Conservation (phyloP, 2,329 filamentous ascomycete species). For the Xylaria sp. region DNA sequence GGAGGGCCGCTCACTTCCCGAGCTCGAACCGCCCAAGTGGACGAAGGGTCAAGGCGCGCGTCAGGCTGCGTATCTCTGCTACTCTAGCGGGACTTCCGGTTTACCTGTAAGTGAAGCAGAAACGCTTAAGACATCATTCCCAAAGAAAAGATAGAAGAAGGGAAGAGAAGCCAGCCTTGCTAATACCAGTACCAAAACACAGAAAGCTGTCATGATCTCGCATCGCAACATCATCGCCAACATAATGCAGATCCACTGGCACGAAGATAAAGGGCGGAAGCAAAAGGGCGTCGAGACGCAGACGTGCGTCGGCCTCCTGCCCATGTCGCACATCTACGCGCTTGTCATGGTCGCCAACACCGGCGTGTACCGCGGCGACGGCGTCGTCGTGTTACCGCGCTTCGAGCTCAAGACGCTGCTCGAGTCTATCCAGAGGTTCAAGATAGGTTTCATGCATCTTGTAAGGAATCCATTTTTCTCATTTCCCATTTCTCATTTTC, state of each 20-base stretch:
- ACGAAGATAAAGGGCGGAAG: conserved; percentile 42
- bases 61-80: conserved; percentile 73
- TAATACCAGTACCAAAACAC: not conserved
- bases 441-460: conserved; percentile 69
- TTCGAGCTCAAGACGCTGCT: conserved; percentile 73
- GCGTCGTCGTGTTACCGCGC: conserved; percentile 71
- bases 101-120: conserved; percentile 58
- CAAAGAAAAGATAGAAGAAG: no score
- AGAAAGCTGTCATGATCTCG: conserved; percentile 82
- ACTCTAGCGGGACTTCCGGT: conserved; percentile 75
- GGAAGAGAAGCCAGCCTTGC: not conserved
- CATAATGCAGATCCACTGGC: conserved; percentile 64
- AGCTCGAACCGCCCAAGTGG: conserved; percentile 60
- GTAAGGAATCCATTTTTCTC: conserved; percentile 45
- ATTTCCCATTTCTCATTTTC: not conserved
- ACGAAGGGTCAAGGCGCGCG: conserved; percentile 63
- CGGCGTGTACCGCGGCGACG: conserved; percentile 72
- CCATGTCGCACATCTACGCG: conserved; percentile 79
- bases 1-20: conserved; percentile 57
- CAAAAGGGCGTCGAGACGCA: conserved; percentile 41
- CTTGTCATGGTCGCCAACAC: conserved; percentile 73
- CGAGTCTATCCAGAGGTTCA: conserved; percentile 67
- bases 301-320: conserved; percentile 67
- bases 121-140: not conserved
- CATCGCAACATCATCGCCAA: conserved; percentile 79